Evolutionary conservation across 1,139 yeast genomes (phyloP).

Genomic region (Taphrina wiesneri): DNA sequence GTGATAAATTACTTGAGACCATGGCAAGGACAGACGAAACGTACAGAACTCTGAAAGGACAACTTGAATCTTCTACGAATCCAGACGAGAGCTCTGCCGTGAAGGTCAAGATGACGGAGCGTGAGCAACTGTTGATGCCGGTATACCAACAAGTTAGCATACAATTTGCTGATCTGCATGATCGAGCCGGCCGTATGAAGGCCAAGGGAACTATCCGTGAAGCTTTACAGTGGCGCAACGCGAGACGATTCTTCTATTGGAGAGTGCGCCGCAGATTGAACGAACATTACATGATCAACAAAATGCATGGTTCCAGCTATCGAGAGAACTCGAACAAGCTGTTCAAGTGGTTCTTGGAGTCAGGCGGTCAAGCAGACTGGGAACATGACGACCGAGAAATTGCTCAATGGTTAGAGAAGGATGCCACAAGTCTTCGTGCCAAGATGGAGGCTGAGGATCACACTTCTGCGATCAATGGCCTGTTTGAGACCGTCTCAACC

Average conservation of each 20-base stretch:
- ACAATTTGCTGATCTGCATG: slow-evolving; percentile 97
- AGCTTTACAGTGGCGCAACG: slow-evolving; percentile 78
- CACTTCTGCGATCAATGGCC: slow-evolving; percentile 27
- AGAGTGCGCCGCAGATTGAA: slow-evolving; percentile 93
- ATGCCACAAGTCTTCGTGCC: slow-evolving; percentile 25
- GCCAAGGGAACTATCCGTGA: slow-evolving; percentile 88
- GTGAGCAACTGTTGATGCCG: slow-evolving; percentile 81
- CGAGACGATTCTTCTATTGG: slow-evolving; percentile 99
- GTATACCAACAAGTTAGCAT: slow-evolving; percentile 88
- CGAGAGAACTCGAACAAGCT: slow-evolving; percentile 24
- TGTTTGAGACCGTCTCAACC: slow-evolving; percentile 23
- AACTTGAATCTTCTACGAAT: slow-evolving; percentile 51
- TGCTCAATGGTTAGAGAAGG: slow-evolving; percentile 34
- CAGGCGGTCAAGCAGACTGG: slow-evolving; percentile 29
- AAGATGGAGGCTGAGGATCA: slow-evolving; percentile 39
- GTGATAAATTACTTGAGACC: slow-evolving; percentile 82
- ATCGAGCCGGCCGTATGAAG: slow-evolving; percentile 94
- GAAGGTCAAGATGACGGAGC: slow-evolving; percentile 65
- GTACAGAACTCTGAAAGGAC: slow-evolving; percentile 56
- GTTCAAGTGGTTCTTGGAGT: slow-evolving; percentile 32
- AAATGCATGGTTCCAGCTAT: slow-evolving; percentile 50
- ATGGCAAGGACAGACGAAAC: slow-evolving; percentile 84
- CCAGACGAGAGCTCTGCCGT: slow-evolving; percentile 62
- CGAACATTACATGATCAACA: slow-evolving; percentile 81
- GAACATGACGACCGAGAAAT: slow-evolving; percentile 36